Base-by-base conservation (phyloP, 2,329 filamentous ascomycete species). In the Fusarium sp. region DNA sequence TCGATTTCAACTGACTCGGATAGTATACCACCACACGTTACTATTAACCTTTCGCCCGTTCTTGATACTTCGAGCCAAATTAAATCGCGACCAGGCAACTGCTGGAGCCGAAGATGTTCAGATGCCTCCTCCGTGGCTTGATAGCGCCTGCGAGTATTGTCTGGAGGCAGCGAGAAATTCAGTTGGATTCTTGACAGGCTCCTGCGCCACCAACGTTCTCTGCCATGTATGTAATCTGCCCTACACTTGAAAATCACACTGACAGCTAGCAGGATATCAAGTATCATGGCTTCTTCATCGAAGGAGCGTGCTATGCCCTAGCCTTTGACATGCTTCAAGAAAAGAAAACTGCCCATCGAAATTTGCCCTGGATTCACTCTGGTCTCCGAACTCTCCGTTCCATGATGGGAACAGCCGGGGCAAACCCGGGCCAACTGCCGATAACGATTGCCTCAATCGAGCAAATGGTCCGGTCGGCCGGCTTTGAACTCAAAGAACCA, bases 31-130 rank as follows among this genome's bases (percentile, higher is more conserved):
- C 30, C 80, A 81, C 47, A 81, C 79, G 3, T 62, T 82, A 2
- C 66, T 82, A 5, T 60, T 83, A 8, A 82, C 79, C 0, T 83
- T 82, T 52, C 76, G 81, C 0, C 81, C 81, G 6, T 83, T 83
- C 54, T 56, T 83, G 26, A 80, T 83, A 10, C 77, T 83, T 22
- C 76, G 81, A 19, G 80, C 80, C 6, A 80, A 81, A 56, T 74
- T 80, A 67, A 78, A 76, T 48, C 74, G 77, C 10, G 77, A 80
- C 33, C 67, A 58, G 28, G 39, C 55, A n/a, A 45, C 71, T 55
- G 30, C 56, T 35, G 26, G 40, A 40, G 30, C 61, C 30, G 65
- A 65, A 9, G 65, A 48, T 9, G 22, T 67, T 8, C 72, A 73
- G 22, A 56, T 56, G 6, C 71, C 72, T 46, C 72, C 72, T 5